These are phyloP conservation scores for Monosporozyma aerobia DNA, from an alignment of 805 yeast species.

Conservation along the genomic window DNA sequence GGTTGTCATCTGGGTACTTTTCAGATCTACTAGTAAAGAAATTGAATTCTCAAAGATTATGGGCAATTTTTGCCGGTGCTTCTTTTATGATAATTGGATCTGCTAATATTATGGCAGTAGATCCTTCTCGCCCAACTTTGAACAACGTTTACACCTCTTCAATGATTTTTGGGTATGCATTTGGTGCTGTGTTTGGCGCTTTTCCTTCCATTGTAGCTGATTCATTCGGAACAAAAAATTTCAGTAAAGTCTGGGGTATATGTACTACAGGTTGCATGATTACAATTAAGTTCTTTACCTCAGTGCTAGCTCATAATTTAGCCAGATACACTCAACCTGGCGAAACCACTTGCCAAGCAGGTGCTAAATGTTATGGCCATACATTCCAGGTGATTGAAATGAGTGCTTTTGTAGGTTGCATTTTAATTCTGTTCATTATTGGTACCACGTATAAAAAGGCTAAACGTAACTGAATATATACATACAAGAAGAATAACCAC, in stretches of 20 bases:
- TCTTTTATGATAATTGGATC: constrained; percentile 25
- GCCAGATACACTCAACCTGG: constrained; percentile 36
- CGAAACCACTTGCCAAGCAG: constrained; percentile 36
- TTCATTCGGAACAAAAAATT: constrained; percentile 54
- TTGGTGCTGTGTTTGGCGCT: constrained; percentile 64
- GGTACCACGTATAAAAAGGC: neutral
- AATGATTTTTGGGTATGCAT: constrained; percentile 49
- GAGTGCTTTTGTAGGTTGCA: neutral
- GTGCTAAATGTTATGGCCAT: constrained; percentile 40
- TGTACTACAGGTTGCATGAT: constrained; percentile 62
- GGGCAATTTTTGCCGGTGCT: constrained; percentile 48
- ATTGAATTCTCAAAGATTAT: constrained; percentile 47
- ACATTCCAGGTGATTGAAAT: constrained; percentile 23
- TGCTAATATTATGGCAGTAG: constrained; percentile 24
- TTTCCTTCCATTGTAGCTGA: constrained; percentile 76
- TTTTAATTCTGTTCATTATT: neutral
- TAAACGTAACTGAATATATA: neutral
- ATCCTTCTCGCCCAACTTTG: constrained; percentile 20
- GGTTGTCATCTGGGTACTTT: constrained; percentile 54
- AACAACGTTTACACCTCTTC: constrained; percentile 42
- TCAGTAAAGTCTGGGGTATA: constrained; percentile 71
- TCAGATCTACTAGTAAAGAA: constrained; percentile 51
- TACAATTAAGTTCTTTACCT: constrained; percentile 44
- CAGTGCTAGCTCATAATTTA: constrained; percentile 46
- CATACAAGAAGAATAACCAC: neutral